Evolutionary conservation across 768 basidiomycete genomes (phyloP).

Genomic region (Cystofilobasidium bisporidii): DNA sequence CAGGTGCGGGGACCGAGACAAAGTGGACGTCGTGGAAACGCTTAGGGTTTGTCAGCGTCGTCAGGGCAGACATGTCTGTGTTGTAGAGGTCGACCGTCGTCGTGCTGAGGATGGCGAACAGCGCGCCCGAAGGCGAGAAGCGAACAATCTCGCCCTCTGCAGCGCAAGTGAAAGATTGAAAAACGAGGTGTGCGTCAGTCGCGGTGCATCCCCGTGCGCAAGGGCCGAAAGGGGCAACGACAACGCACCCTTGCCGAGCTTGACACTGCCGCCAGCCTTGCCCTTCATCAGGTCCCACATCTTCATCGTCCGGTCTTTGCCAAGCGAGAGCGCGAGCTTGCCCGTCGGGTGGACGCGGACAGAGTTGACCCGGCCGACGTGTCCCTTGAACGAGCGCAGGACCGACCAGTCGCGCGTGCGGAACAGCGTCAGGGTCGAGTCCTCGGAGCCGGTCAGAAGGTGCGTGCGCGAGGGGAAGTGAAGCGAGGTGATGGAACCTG

Average conservation of each 20-base stretch:
- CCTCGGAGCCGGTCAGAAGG: constrained; percentile 82
- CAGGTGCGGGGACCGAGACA: constrained; percentile 46
- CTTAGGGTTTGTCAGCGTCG: constrained; percentile 64
- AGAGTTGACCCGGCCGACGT: constrained; percentile 83
- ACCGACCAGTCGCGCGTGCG: constrained; percentile 89
- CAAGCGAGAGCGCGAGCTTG: constrained; percentile 81
- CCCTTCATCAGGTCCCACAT: constrained; percentile 99
- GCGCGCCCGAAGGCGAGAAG: constrained; percentile 68
- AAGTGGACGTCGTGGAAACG: constrained; percentile 80
- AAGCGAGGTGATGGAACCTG: constrained; percentile 86
- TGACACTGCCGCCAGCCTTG: constrained; percentile 75
- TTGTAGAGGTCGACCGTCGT: constrained; percentile 72
- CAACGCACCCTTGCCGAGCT: constrained; percentile 71
- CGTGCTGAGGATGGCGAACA: constrained; percentile 69
- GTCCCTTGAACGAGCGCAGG: constrained; percentile 76
- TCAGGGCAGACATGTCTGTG: constrained; percentile 65
- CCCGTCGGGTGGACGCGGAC: constrained; percentile 88
- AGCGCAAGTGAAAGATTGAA: constrained; percentile 5
- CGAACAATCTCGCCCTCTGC: constrained; percentile 85
- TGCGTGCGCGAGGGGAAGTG: constrained; percentile 79
- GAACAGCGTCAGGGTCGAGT: constrained; percentile 82
- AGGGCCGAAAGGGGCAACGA: not conserved
- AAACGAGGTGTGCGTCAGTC: not conserved
- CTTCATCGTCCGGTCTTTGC: constrained; percentile 73
- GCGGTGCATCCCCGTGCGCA: too few species aligned